Conservation (phyloP, 352 stramenopile genomes). For the Stephanocyclus meneghinianus region DNA sequence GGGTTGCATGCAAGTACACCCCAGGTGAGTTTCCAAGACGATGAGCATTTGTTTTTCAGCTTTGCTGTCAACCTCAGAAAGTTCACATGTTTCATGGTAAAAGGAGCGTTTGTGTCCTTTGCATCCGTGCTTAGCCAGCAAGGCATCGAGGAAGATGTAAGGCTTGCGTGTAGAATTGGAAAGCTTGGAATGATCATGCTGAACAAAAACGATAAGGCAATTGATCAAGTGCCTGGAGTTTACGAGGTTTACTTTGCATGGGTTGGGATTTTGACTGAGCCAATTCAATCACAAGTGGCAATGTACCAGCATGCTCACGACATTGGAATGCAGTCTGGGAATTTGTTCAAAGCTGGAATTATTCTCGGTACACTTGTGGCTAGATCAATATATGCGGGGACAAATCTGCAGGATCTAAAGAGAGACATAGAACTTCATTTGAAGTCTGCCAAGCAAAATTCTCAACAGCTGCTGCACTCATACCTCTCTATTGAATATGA, state of each 20-base stretch:
- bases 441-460: not conserved
- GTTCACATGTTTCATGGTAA: not conserved
- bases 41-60: not conserved
- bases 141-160: not conserved
- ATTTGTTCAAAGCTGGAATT: not conserved
- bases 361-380: not conserved
- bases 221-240: not conserved
- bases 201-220: not conserved
- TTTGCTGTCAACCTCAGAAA: not conserved
- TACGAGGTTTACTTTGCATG: slow-evolving; percentile 10
- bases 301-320: slow-evolving; percentile 37
- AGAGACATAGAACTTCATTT: not conserved
- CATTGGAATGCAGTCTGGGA: not conserved
- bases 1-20: slow-evolving; percentile 19
- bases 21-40: not conserved
- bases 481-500: not conserved
- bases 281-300: slow-evolving; percentile 13
- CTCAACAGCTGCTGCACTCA: not conserved
- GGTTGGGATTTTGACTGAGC: slow-evolving; percentile 21
- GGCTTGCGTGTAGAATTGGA: slow-evolving; percentile 2
- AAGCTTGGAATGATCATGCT: slow-evolving; percentile 3
- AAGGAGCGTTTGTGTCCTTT: not conserved
- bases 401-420: slow-evolving; percentile 2
- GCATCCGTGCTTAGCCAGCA: not conserved
- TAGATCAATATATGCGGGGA: slow-evolving; percentile 3